Conservation (phyloP, 2,329 filamentous ascomycete species). For the Cryphonectria parasitica region DNA sequence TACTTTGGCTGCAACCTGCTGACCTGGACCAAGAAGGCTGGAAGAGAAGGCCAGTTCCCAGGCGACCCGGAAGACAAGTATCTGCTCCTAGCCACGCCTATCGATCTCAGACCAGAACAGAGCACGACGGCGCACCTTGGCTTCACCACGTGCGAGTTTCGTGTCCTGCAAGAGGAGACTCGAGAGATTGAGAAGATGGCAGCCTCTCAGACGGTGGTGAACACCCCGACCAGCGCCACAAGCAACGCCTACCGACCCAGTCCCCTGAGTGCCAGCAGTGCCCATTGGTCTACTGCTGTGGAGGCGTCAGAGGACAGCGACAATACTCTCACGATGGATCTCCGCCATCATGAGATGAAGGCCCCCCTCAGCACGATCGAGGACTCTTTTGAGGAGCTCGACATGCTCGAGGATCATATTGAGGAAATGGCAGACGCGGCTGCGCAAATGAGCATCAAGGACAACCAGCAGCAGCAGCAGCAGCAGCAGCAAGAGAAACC, state of each 20-base stretch:
- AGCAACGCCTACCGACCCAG: slow-evolving; percentile 15
- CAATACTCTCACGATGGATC: slow-evolving; percentile 25
- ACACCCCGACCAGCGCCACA: slow-evolving; percentile 9
- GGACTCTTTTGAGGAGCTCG: slow-evolving; percentile 66
- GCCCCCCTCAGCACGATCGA: slow-evolving; percentile 49
- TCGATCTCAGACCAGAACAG: slow-evolving; percentile 34
- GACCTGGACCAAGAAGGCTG: slow-evolving; percentile 39
- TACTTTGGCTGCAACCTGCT: slow-evolving; percentile 49
- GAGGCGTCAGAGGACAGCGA: slow-evolving; percentile 26
- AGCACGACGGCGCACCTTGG: slow-evolving; percentile 5
- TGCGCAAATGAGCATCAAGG: slow-evolving; percentile 20
- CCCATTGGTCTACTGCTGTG: slow-evolving; percentile 23
- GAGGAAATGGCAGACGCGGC: slow-evolving; percentile 49
- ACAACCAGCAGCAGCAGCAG: background rate
- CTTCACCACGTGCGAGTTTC: slow-evolving; percentile 22
- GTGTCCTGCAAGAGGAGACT: slow-evolving; percentile 17
- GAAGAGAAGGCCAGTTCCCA: slow-evolving; percentile 32
- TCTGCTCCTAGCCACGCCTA: slow-evolving; percentile 52
- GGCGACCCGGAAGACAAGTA: slow-evolving; percentile 44
- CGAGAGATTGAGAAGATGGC: slow-evolving; percentile 18
- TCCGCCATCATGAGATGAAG: slow-evolving; percentile 11
- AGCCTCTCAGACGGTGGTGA: background rate
- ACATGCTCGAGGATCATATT: slow-evolving; percentile 64
- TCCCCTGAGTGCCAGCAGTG: slow-evolving; percentile 17
- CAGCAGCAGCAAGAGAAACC: background rate